Base-by-base conservation (phyloP, 768 basidiomycete genomes). In the Piloderma croceum region DNA sequence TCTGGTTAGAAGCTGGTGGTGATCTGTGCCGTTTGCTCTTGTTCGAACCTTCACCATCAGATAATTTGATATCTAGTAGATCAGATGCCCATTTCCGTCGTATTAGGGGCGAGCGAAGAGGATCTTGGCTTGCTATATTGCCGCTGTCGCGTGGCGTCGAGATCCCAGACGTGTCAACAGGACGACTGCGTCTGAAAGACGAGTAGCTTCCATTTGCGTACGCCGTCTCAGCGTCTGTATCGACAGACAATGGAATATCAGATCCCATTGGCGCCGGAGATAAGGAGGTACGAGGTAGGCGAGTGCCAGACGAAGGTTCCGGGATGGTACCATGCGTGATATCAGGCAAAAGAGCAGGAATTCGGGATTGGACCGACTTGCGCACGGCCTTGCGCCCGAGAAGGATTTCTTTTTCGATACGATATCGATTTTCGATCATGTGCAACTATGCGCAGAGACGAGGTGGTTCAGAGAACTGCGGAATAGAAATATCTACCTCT, bases 381-480 rank as follows among this genome's bases (percentile, higher is more conserved):
- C 88, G 82, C 31, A 90, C 71, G 38, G 71, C 69, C 52, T 84
- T 79, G 9, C 91, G 79, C 15, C 92, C 91, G 9, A 81, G 65
- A 29, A 81, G 68, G 35, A 96, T 88, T 50, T 90, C 82, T 40
- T 79, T 81, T 61, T 96, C 84, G n/a, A 90, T 69, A 7, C 77
- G 76, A 48, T 79, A 73, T n/a, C 94, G 75, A 58, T 98, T 97
- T 56, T 84, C 80, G 43, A 97, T 88, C 77, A 98, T 97, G 51
- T 90, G 90, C 11, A 96, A 64, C 91, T 93, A 51, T 22, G 9
- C 9, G 15, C 29, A 19, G 15, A n/a, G 24, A 46, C 29, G 34
- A 24, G 31, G 17, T 4, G 6, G 24, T 29, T 29, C 27, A 36
- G 34, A 32, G 7, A 36, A 6, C 7, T 20, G n/a, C 18, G n/a